Conservation (phyloP, 108 stramenopile genomes). For the Conticribra weissflogii region DNA sequence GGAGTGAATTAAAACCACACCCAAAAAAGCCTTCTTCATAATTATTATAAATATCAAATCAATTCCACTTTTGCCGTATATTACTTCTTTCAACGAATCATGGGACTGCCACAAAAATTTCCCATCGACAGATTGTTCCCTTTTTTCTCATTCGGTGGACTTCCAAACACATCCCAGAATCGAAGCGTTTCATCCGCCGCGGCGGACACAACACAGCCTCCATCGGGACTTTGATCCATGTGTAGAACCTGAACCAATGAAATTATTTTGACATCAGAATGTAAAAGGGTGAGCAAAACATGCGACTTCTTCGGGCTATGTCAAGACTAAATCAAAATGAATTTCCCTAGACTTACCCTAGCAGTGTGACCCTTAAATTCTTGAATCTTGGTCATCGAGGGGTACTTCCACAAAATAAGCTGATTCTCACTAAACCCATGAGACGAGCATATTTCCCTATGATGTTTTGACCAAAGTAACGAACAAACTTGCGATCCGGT, state of each 20-base stretch:
- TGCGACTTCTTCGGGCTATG: not conserved
- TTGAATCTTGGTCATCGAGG: slow-evolving; percentile 93
- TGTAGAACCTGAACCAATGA: slow-evolving; percentile 71
- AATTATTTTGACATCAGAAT: not conserved
- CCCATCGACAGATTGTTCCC: slow-evolving; percentile 48
- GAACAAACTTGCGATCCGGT: slow-evolving; percentile 98
- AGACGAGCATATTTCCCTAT: slow-evolving; percentile 95
- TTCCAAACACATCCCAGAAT: slow-evolving; percentile 98
- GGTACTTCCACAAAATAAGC: slow-evolving; percentile 96
- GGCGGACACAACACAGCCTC: slow-evolving; percentile 93
- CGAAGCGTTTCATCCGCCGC: slow-evolving; percentile 98
- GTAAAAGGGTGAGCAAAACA: not conserved
- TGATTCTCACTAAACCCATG: slow-evolving; percentile 98
- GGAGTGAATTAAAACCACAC: no score
- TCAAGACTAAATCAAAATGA: not conserved
- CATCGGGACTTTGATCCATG: slow-evolving; percentile 95
- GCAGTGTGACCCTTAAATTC: slow-evolving; percentile 96
- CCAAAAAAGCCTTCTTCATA: no score
- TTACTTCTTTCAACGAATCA: slow-evolving; percentile 41
- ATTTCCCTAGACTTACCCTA: slow-evolving; percentile 48
- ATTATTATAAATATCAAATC: no score
- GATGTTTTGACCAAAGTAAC: slow-evolving; percentile 93
- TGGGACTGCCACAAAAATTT: slow-evolving; percentile 41
- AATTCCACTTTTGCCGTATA: no score
- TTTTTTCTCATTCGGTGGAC: slow-evolving; percentile 57